These are phyloP conservation scores for Termitomyces sp. DNA, from an alignment of 768 basidiomycete genomes.

Conservation along the genomic window DNA sequence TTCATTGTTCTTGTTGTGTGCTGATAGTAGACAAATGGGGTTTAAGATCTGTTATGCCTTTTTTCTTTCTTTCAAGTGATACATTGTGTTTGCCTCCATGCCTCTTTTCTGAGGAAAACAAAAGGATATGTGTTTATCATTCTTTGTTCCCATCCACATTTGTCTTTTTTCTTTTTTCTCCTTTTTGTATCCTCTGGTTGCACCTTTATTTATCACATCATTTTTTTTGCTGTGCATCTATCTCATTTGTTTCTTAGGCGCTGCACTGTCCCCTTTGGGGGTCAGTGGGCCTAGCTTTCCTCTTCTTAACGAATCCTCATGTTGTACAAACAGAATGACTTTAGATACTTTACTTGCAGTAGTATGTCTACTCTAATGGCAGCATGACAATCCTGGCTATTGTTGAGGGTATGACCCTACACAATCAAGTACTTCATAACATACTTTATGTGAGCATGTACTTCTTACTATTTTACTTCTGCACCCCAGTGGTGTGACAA, in stretches of 20 bases:
- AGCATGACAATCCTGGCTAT: too few species aligned
- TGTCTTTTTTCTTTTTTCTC: not conserved
- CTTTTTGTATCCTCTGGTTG: not conserved
- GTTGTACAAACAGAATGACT: not conserved
- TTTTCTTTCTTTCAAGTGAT: not conserved
- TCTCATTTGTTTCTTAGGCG: not conserved
- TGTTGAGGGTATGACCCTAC: too few species aligned
- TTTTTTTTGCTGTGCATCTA: constrained; percentile 6
- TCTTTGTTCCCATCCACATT: not conserved
- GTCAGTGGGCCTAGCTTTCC: too few species aligned
- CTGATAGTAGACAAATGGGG: not conserved
- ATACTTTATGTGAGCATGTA: too few species aligned
- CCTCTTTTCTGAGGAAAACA: not conserved
- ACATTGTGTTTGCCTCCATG: not conserved
- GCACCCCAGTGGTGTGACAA: too few species aligned
- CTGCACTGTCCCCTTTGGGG: too few species aligned
- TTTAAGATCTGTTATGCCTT: not conserved
- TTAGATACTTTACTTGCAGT: too few species aligned
- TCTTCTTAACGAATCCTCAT: not conserved
- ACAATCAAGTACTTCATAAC: too few species aligned
- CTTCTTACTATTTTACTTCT: too few species aligned
- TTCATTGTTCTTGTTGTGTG: not conserved
- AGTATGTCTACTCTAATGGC: too few species aligned
- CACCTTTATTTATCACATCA: constrained; percentile 10
- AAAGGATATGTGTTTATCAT: not conserved